Evolutionary conservation across 2,329 filamentous ascomycete genomes (phyloP), one percentile per base, ranked within the genome.

Genomic region (Venturia aucupariae): DNA sequence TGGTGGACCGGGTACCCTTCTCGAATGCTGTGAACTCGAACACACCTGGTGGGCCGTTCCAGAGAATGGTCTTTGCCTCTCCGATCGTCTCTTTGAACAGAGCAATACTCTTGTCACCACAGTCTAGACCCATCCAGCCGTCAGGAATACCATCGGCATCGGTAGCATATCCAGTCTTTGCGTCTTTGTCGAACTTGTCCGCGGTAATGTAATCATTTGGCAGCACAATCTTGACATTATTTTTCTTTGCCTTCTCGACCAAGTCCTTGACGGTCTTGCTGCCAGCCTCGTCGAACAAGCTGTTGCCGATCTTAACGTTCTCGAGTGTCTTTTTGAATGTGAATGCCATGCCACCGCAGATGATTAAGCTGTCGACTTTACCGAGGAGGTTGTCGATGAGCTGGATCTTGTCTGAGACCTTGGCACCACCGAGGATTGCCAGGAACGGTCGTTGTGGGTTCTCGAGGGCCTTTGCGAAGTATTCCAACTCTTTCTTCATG

Each of bases 241-340:
- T 90, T 82, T 88, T 87, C 88, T 96, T 92, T 71, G 95, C 94
- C 87, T 97, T 99, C 80, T 93, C 88, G 68, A 96, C 84, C 68
- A 99, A 85, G 72, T 90, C 82, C 67, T 83, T 86, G 66, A 97
- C 93, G 51, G 90, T 97, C 86, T 97, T 91, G 82, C 89, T 85
- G 71, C 94, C 94, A 62, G 88, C 88, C 82, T 97, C 90, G 72
- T 99, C 94, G 76, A 96, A 99, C 72, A 99, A 84, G 62, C 82
- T 94, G 81, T 87, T 87, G 67, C 94, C 94, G 70, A 99, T 99
- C 78, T 87, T 84, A 73, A 97, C 87, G 75, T 85, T 83, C 80
- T 97, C 86, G 65, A 97, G 85, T n/a, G 91, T 93, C 86, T 99
- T 99, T 86, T 97, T 97, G 86, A 99, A 99, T 72, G 94, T 99